Percentiles rank a stretch among this genome's conserved stretches.
phyloP scores from a whole-genome alignment of 495 filamentous ascomycete genomes.

The Penicillium waksmanii region DNA sequence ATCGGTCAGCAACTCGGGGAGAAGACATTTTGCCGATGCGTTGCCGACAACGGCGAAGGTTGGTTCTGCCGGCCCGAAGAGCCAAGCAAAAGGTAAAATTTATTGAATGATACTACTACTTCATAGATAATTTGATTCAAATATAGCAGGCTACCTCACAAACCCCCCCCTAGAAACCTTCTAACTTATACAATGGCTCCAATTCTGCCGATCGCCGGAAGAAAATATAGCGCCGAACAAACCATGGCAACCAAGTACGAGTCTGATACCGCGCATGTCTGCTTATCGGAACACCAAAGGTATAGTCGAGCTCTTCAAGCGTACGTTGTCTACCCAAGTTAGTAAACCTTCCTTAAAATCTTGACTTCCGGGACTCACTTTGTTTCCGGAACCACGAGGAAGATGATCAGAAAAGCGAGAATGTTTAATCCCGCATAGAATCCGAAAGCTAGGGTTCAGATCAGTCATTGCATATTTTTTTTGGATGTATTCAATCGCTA shows the following conservation, averaged over 20 bases:
- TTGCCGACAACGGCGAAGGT: not conserved
- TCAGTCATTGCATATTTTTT: slow-evolving; percentile 57
- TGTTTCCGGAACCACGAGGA: slow-evolving; percentile 74
- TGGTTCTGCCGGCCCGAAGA: not conserved
- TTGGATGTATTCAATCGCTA: slow-evolving; percentile 61
- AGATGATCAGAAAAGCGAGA: slow-evolving; percentile 69
- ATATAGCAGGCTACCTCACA: too few species aligned
- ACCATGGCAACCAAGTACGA: slow-evolving; percentile 64
- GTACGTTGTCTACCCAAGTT: slow-evolving; percentile 62
- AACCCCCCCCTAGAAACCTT: slow-evolving; percentile 23
- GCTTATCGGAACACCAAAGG: slow-evolving; percentile 69
- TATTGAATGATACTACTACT: too few species aligned
- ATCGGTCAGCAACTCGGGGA: slow-evolving; percentile 1
- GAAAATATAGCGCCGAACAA: slow-evolving; percentile 63
- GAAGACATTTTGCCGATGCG: slow-evolving; percentile 8
- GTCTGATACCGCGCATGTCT: slow-evolving; percentile 66
- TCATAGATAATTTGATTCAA: too few species aligned
- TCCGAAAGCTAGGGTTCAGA: slow-evolving; percentile 42
- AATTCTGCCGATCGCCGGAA: slow-evolving; percentile 57
- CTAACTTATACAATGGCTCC: slow-evolving; percentile 66
- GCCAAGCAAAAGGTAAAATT: not conserved
- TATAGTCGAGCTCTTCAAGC: slow-evolving; percentile 80
- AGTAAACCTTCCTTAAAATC: not conserved
- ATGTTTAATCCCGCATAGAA: slow-evolving; percentile 64
- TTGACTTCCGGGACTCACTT: slow-evolving; percentile 11